A percentile compares a stretch with the other conserved stretches of the same genome.
phyloP scores from a whole-genome alignment of 768 basidiomycete species.

The Tulasnella sp. region DNA sequence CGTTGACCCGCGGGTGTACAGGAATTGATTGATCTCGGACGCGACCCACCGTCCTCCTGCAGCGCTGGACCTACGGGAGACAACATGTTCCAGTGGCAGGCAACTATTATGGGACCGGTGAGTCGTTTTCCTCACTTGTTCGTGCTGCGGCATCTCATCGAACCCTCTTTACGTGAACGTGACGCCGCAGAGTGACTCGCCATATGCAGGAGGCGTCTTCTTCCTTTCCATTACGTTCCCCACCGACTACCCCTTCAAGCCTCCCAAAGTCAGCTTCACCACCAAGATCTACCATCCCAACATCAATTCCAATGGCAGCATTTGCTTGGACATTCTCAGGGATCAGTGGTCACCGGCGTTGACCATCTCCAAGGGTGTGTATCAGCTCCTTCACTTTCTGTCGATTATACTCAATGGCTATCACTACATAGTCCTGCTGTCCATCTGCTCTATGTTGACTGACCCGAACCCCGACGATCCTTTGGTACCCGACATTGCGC shows the following conservation, averaged over 20 bases:
- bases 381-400: not conserved
- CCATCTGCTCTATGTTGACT: slow-evolving; percentile 98
- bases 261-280: slow-evolving; percentile 98
- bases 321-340: slow-evolving; percentile 94
- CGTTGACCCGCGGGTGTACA: too few species aligned
- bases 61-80: slow-evolving; percentile 96
- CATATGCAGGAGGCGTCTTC: slow-evolving; percentile 98
- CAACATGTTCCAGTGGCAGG: slow-evolving; percentile 99
- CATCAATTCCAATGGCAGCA: slow-evolving; percentile 99
- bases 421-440: slow-evolving; percentile 59
- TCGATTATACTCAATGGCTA: not conserved
- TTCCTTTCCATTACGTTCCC: slow-evolving; percentile 92
- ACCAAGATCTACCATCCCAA: slow-evolving; percentile 99
- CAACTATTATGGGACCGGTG: slow-evolving; percentile 98
- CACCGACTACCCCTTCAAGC: slow-evolving; percentile 99
- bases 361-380: slow-evolving; percentile 93
- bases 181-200: slow-evolving; percentile 73
- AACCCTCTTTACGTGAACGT: slow-evolving; percentile 19
- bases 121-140: slow-evolving; percentile 28
- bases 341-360: slow-evolving; percentile 99
- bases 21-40: slow-evolving; percentile 99
- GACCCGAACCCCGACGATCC: slow-evolving; percentile 99
- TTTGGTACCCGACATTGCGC: slow-evolving; percentile 95
- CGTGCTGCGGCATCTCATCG: not conserved
- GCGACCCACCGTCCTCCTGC: slow-evolving; percentile 99